These are phyloP conservation scores for Lenwebbia sp. DNA, from an alignment of 345 rosid species.

Conservation along the genomic window DNA sequence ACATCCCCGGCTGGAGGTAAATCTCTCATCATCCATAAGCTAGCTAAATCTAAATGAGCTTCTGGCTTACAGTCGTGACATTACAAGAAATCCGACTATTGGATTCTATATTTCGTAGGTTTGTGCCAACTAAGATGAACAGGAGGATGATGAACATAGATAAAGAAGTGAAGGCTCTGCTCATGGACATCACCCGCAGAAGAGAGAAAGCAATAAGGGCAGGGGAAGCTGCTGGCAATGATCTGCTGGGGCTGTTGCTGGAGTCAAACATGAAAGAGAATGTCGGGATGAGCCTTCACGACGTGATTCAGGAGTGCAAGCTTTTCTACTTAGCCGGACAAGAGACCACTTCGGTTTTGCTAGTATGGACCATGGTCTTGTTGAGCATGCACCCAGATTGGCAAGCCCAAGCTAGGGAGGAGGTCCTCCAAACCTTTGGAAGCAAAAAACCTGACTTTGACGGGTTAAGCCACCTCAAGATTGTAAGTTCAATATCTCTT, in stretches of 20 bases:
- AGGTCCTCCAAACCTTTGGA: conserved; percentile 40
- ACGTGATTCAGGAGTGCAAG: conserved; percentile 67
- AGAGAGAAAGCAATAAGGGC: conserved; percentile 22
- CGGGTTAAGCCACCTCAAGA: conserved; percentile 35
- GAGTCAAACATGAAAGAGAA: conserved; percentile 23
- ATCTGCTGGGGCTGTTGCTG: conserved; percentile 27
- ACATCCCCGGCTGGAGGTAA: conserved; percentile 62
- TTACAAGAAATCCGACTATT: too few species aligned
- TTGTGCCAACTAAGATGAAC: conserved; percentile 19
- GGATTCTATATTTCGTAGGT: background rate
- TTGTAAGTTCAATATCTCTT: background rate
- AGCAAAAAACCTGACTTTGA: conserved; percentile 18
- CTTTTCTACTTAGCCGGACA: conserved; percentile 61
- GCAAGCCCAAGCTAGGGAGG: conserved; percentile 69
- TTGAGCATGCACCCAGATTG: conserved; percentile 41
- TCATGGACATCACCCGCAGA: conserved; percentile 17
- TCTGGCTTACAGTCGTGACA: too few species aligned
- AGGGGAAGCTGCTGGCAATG: conserved; percentile 18
- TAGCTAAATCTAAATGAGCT: background rate
- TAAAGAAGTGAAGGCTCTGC: conserved; percentile 10
- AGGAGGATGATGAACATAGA: conserved; percentile 17
- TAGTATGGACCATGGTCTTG: conserved; percentile 57
- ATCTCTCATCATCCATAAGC: background rate
- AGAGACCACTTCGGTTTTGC: conserved; percentile 57
- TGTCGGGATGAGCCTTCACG: conserved; percentile 24